Percentiles rank a stretch among this genome's conserved stretches.
Evolutionary conservation across 1,284 basidiomycete species (phyloP).

Genomic region (Malassezia obtusa): DNA sequence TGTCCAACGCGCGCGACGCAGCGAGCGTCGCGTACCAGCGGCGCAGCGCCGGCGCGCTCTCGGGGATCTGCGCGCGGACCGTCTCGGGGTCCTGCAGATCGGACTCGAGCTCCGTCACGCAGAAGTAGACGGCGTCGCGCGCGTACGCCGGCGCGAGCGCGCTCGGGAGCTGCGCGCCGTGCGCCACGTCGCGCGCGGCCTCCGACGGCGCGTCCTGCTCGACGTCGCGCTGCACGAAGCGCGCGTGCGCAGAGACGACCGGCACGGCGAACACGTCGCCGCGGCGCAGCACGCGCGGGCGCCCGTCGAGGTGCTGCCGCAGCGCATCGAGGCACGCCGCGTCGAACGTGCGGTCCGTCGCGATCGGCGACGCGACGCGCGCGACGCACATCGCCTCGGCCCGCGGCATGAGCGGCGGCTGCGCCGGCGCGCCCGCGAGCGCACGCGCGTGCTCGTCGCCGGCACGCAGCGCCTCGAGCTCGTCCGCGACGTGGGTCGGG

Average conservation of each 20-base stretch:
- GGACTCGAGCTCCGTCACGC: conserved; percentile 58
- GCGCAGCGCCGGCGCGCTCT: conserved; percentile 1
- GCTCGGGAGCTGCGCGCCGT: conserved; percentile 7
- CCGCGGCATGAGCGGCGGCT: conserved; percentile 35
- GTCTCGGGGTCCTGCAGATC: conserved; percentile 14
- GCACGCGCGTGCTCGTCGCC: neutral
- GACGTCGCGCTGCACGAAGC: conserved; percentile 27
- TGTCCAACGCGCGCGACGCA: neutral
- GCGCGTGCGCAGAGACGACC: conserved; percentile 54
- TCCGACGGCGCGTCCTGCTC: conserved; percentile 39
- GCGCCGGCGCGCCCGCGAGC: conserved; percentile 13
- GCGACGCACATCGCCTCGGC: conserved; percentile 61
- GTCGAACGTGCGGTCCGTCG: conserved; percentile 66
- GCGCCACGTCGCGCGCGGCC: conserved; percentile 25
- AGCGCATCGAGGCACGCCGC: conserved; percentile 61
- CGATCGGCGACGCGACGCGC: conserved; percentile 69
- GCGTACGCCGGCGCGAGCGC: neutral
- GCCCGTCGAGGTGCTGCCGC: conserved; percentile 59
- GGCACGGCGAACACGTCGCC: conserved; percentile 72
- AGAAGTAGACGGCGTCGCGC: conserved; percentile 60
- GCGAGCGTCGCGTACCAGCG: conserved; percentile 9
- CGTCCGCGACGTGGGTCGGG: conserved; percentile 10
- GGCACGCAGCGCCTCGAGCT: conserved; percentile 19
- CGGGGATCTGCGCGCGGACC: neutral
- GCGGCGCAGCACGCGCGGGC: conserved; percentile 60